phyloP scores from a whole-genome alignment of 768 basidiomycete genomes.

The Podaxis sp. region DNA sequence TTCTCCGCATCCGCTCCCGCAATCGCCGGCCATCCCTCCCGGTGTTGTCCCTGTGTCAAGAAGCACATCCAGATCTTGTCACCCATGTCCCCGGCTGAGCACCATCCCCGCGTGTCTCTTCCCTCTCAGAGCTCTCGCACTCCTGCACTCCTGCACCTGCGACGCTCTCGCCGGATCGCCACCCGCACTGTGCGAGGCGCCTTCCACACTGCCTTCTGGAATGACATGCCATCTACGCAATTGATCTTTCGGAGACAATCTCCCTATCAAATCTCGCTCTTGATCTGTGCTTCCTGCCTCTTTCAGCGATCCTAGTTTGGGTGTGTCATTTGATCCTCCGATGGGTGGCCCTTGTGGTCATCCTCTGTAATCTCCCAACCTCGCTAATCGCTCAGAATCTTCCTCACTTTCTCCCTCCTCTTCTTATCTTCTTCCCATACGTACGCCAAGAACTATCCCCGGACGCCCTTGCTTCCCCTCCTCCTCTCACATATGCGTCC shows the following conservation, averaged over 20 bases:
- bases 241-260: constrained; percentile 5
- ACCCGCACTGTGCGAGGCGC: neutral
- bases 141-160: constrained; percentile 9
- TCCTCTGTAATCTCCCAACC: constrained; percentile 1
- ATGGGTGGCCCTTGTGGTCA: constrained; percentile 8
- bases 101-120: constrained; percentile 9
- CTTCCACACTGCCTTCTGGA: neutral
- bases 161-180: constrained; percentile 4
- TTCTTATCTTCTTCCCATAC: constrained; percentile 12
- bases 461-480: neutral
- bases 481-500: neutral
- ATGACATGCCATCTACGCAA: neutral
- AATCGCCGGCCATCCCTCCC: neutral
- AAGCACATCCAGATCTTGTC: constrained; percentile 8
- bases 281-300: constrained; percentile 1
- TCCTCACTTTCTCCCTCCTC: neutral
- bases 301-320: neutral
- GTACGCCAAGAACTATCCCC: constrained; percentile 1
- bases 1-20: neutral
- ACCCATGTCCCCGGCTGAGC: constrained; percentile 9
- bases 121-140: neutral
- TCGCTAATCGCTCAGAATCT: constrained; percentile 7
- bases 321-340: constrained; percentile 13
- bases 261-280: constrained; percentile 1
- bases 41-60: neutral